phyloP scores from a whole-genome alignment of 208 protist species.

The Acanthamoeba sp. region DNA sequence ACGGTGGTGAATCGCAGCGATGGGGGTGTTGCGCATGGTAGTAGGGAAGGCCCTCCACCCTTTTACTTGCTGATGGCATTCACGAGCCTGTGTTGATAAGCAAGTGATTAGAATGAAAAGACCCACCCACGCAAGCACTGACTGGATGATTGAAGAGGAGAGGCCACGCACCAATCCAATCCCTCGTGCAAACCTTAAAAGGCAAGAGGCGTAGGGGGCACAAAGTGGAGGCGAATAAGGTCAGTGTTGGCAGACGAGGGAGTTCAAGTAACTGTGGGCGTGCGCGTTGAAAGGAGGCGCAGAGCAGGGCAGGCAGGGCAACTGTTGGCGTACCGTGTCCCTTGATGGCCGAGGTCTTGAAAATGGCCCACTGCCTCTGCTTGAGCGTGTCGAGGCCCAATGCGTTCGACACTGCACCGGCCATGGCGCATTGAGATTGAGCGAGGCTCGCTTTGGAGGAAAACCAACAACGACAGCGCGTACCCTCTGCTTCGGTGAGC shows the following conservation, averaged over 20 bases:
- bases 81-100: not conserved
- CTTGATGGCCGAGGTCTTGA: conserved; percentile 91
- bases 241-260: too few species aligned
- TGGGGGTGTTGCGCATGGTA: not conserved
- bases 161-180: conserved; percentile 45
- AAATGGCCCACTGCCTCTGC: conserved; percentile 93
- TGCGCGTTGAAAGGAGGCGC: too few species aligned
- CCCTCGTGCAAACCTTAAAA: conserved; percentile 37
- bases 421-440: too few species aligned
- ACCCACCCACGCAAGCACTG: too few species aligned
- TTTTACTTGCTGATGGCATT: not conserved
- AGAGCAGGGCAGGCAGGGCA: not conserved
- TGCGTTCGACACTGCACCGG: conserved; percentile 84
- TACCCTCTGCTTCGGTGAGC: conserved; percentile 40
- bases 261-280: too few species aligned
- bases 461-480: not conserved
- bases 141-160: too few species aligned
- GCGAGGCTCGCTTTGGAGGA: not conserved
- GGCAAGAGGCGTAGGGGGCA: not conserved
- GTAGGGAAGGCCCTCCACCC: not conserved
- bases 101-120: not conserved
- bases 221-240: too few species aligned
- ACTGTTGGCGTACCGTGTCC: conserved; percentile 72
- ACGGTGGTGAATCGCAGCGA: too few species aligned
- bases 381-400: conserved; percentile 90